phyloP scores from a whole-genome alignment of 805 yeast species.

The Teunomyces tritomae region DNA sequence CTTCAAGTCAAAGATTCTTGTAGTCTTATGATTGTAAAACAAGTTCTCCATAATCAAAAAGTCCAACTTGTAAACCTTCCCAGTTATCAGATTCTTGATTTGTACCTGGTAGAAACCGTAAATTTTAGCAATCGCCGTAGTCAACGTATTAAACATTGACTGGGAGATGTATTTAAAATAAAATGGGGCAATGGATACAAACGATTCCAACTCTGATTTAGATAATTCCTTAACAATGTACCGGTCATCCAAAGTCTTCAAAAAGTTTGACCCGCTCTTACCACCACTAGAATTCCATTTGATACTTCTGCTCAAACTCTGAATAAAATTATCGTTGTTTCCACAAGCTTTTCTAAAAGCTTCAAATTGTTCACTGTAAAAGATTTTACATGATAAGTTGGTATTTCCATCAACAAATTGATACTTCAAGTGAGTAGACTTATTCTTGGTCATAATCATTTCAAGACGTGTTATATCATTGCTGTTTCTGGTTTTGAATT shows the following conservation, averaged over 20 bases:
- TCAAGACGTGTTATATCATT: slow-evolving; percentile 47
- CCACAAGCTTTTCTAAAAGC: slow-evolving; percentile 87
- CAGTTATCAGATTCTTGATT: slow-evolving; percentile 73
- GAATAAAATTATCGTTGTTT: slow-evolving; percentile 69
- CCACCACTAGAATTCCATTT: slow-evolving; percentile 98
- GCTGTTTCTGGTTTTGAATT: slow-evolving; percentile 31
- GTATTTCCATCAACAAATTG: slow-evolving; percentile 84
- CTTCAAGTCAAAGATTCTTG: slow-evolving; percentile 89
- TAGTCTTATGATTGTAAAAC: slow-evolving; percentile 77
- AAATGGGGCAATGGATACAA: slow-evolving; percentile 92
- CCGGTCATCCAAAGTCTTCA: slow-evolving; percentile 88
- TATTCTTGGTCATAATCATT: slow-evolving; percentile 68
- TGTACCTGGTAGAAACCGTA: slow-evolving; percentile 95
- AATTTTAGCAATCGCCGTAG: slow-evolving; percentile 90
- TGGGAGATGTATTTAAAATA: slow-evolving; percentile 96
- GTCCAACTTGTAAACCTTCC: slow-evolving; percentile 80
- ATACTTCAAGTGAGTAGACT: slow-evolving; percentile 87
- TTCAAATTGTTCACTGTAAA: slow-evolving; percentile 94
- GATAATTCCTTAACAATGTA: slow-evolving; percentile 87
- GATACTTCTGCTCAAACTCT: slow-evolving; percentile 87
- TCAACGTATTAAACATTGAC: slow-evolving; percentile 89
- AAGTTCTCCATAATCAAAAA: slow-evolving; percentile 94
- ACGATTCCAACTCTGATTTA: slow-evolving; percentile 86
- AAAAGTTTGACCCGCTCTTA: slow-evolving; percentile 90
- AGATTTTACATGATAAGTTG: slow-evolving; percentile 84